Evolutionary conservation across 495 filamentous ascomycete species (phyloP), one percentile per base, ranked within the genome.

Genomic region (Terfezia claveryi): DNA sequence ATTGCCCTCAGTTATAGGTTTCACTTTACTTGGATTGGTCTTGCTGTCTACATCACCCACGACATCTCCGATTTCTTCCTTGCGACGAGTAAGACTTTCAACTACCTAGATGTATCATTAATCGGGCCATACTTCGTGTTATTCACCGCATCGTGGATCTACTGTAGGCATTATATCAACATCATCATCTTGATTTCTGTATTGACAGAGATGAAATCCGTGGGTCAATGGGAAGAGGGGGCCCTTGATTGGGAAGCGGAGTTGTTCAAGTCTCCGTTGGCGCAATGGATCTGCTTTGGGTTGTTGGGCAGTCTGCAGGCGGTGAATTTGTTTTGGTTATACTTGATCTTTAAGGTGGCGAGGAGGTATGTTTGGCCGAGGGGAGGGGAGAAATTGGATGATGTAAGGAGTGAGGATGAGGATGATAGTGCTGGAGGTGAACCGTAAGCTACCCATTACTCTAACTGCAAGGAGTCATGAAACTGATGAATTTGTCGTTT

Each of bases 51-150:
- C 67, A 87, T 95, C 57, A 96, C 91, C 20, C 87, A 94, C 63
- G 91, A 98, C 61, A 83, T 96, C 58, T 84, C 79, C 54, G 91
- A 98, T 64, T 94, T 96, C 69, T 98, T 98, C 78, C 74, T 98
- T 14, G 92, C 92, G 81, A 93, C 86, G 4, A 94, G 88, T 52
- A 96, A 96, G 71, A 80, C 80, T 1, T 76, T 98, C 54, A 94
- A 94, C 70, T 98, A 98, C 69, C 68, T 96, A 56, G 83, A 93
- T 62, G 78, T 81, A 44, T 68, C 72, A 52, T 72, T 93, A 49
- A 83, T 81, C 0, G 76, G 72, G 4, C 87, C 85, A 12, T 96
- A 88, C 71, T 96, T 87, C 71, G 76, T 72, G 63, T 57, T 82
- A 58, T 98, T 96, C 70, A 81, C 93, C 55, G 70, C 68, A 60